A percentile compares a stretch with the other conserved stretches of the same genome.
These are phyloP conservation scores for Trichoderma endophyticum DNA, from an alignment of 2,329 filamentous ascomycete genomes.

Conservation along the genomic window DNA sequence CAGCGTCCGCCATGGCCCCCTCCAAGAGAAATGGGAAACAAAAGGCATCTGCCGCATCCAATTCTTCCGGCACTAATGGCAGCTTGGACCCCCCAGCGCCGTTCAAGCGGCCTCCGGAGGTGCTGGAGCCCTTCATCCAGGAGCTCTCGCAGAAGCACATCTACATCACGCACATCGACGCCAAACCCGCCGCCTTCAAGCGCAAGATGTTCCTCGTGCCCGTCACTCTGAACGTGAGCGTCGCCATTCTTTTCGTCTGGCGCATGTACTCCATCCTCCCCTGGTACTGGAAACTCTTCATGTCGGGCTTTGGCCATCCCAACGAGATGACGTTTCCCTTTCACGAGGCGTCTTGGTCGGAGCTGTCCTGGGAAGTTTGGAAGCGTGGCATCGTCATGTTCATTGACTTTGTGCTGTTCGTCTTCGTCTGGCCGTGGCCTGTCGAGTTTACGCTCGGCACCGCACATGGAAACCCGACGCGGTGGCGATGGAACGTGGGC, in stretches of 20 bases:
- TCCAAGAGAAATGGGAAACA: conserved; percentile 34
- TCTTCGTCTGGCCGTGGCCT: conserved; percentile 72
- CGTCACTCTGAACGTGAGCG: conserved; percentile 68
- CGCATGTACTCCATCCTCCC: conserved; percentile 67
- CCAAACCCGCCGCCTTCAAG: conserved; percentile 67
- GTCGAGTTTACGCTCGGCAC: conserved; percentile 65
- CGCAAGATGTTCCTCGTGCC: conserved; percentile 80
- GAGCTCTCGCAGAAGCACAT: conserved; percentile 66
- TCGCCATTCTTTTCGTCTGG: conserved; percentile 62
- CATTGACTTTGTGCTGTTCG: conserved; percentile 67
- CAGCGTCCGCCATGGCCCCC: conserved; percentile 29
- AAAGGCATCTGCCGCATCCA: conserved; percentile 25
- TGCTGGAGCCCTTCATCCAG: conserved; percentile 63
- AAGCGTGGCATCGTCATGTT: conserved; percentile 64
- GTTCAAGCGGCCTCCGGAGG: conserved; percentile 63
- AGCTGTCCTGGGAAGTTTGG: conserved; percentile 55
- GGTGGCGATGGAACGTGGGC: conserved; percentile 71
- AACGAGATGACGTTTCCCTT: conserved; percentile 66
- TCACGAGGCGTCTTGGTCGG: conserved; percentile 51
- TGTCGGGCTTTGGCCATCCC: conserved; percentile 61
- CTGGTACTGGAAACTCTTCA: conserved; percentile 67
- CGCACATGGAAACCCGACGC: conserved; percentile 57
- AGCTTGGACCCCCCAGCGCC: conserved; percentile 52
- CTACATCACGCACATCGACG: conserved; percentile 84
- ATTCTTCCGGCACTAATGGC: conserved; percentile 27